Evolutionary conservation across 305 asterid species (phyloP).

Genomic region (Ajuga reptans): DNA sequence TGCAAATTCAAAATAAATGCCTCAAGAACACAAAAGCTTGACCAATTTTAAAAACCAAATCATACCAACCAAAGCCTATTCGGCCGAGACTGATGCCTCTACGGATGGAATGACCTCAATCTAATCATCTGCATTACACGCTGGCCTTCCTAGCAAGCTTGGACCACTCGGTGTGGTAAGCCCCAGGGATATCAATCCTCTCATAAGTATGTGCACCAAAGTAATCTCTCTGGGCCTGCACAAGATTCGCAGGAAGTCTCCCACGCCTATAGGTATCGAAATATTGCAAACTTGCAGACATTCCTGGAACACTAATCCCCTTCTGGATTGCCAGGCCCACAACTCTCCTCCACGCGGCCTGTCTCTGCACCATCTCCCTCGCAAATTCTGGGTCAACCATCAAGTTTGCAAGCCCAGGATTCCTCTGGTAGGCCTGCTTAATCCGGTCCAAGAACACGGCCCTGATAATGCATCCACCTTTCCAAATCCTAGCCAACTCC

Average conservation of each 20-base stretch:
- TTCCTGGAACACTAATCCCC: conserved; percentile 66
- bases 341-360: conserved; percentile 75
- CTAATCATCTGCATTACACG: conserved; percentile 27
- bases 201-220: conserved; percentile 81
- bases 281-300: conserved; percentile 72
- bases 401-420: conserved; percentile 49
- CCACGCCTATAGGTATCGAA: conserved; percentile 69
- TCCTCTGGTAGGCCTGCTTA: conserved; percentile 66
- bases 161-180: conserved; percentile 74
- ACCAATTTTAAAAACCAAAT: conserved; percentile 26
- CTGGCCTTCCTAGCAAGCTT: conserved; percentile 52
- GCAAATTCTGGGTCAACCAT: conserved; percentile 71
- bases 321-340: conserved; percentile 54
- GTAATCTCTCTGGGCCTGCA: conserved; percentile 82
- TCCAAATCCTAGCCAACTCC: conserved; percentile 75
- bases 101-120: conserved; percentile 2
- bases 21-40: conserved; percentile 19
- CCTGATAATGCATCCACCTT: conserved; percentile 74
- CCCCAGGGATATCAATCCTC: conserved; percentile 50
- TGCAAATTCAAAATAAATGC: conserved; percentile 24
- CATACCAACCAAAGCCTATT: conserved; percentile 18
- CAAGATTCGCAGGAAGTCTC: conserved; percentile 75
- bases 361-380: conserved; percentile 74
- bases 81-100: not conserved
- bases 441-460: conserved; percentile 75